Conservation (phyloP, 306 rosid species). For the Pachyrhizus erosus region DNA sequence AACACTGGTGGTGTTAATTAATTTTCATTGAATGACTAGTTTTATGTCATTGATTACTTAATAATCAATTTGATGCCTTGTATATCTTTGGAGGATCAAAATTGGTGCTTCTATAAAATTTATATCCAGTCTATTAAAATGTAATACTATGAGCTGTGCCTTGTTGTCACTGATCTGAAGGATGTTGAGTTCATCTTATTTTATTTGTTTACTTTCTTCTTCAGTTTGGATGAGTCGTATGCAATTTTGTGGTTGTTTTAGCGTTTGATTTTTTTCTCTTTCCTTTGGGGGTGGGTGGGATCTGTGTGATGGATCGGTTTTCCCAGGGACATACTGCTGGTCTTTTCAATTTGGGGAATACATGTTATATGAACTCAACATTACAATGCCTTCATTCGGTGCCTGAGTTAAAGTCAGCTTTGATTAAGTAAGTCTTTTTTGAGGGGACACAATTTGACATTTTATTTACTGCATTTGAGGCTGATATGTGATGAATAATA, state of each 20-base stretch:
- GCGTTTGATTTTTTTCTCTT: constrained; percentile 28
- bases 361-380: constrained; percentile 99
- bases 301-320: background rate
- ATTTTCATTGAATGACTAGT: constrained; percentile 28
- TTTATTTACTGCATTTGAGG: constrained; percentile 40
- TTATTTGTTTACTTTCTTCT: constrained; percentile 14
- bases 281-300: constrained; percentile 9
- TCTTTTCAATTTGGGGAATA: constrained; percentile 93
- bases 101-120: background rate
- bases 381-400: constrained; percentile 97
- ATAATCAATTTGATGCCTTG: background rate
- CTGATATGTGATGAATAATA: constrained; percentile 20
- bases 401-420: constrained; percentile 96
- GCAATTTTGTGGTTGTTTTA: constrained; percentile 3
- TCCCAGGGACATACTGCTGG: constrained; percentile 94
- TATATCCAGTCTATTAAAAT: background rate
- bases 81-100: constrained; percentile 13
- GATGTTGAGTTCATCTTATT: constrained; percentile 7
- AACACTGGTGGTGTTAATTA: constrained; percentile 2
- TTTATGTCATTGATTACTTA: background rate
- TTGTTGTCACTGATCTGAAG: constrained; percentile 1
- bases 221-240: constrained; percentile 3
- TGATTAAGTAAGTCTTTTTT: constrained; percentile 67
- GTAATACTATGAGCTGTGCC: background rate
- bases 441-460: constrained; percentile 10